Conservation (phyloP, 306 rosid genomes). For the Rosa multiflora region DNA sequence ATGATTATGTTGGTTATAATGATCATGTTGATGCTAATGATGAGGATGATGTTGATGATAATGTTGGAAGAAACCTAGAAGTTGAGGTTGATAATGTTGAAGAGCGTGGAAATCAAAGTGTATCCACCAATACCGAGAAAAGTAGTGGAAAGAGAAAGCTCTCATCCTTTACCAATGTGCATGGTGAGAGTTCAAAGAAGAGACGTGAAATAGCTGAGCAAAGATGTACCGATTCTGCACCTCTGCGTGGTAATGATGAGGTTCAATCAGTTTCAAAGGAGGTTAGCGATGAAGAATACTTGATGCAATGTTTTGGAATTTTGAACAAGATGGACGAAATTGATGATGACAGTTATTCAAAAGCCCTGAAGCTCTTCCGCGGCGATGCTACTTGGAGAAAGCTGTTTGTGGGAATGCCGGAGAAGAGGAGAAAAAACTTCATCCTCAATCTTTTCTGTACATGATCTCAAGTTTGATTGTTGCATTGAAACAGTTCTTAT, state of each 20-base stretch:
- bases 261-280: not conserved
- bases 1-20: not conserved
- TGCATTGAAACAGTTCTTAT: not conserved
- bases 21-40: not conserved
- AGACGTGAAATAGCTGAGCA: not conserved
- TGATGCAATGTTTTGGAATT: slow-evolving; percentile 10
- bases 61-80: not conserved
- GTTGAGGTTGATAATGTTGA: not conserved
- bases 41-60: not conserved
- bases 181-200: not conserved
- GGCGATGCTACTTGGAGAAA: slow-evolving; percentile 7
- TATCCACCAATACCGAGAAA: slow-evolving; percentile 3
- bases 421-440: slow-evolving; percentile 5
- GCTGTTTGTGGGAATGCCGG: slow-evolving; percentile 6
- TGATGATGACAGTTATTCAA: slow-evolving; percentile 11
- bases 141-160: slow-evolving; percentile 1
- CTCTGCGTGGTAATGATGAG: not conserved
- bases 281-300: not conserved
- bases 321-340: slow-evolving; percentile 7
- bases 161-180: not conserved
- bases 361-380: slow-evolving; percentile 4
- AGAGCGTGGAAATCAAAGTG: not conserved
- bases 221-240: not conserved
- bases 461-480: not conserved
- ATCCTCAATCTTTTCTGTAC: slow-evolving; percentile 1